Base-by-base conservation (phyloP, 1,284 basidiomycete species). In the Mixia osmundae region DNA sequence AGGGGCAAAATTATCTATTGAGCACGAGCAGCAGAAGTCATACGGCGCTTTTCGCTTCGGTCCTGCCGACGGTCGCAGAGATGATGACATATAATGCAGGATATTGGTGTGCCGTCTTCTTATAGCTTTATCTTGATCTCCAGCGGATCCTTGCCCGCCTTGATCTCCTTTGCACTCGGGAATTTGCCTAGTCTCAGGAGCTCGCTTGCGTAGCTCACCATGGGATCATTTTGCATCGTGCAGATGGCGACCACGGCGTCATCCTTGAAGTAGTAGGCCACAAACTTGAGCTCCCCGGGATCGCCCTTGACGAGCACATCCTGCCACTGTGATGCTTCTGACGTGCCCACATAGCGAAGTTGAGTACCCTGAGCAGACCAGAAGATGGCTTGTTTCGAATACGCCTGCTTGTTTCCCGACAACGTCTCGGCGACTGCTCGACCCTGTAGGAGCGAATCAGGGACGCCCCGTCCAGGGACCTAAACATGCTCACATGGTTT, bases 231-330 rank as follows among this genome's bases (percentile, higher is more conserved):
- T 27, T 54, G 52, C 53, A 60, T 61, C 63, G 71, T 74, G 1
- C 78, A 71, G 15, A 87, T 75, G 3, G 83, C 82, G 15, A 78
- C 67, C 35, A 89, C 64, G 46, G 72, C 71, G 44, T 71, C 71
- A 21, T 62, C 63, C 56, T 77, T 76, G 31, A 70, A 66, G 54
- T 87, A 83, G 58, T 77, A 85, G 0, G 77, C 73, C 30, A 76
- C 67, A 52, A 87, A 85, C 72, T 83, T 83, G 61, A 85, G 60
- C 47, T 78, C 78, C 3, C 64, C 66, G 0, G 70, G 65, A 52
- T 74, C 66, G 3, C 85, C 85, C 43, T 76, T 69, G 44, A 87
- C 65, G 50, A 73, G 67, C 21, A 76, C 58, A 42, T 77, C 72
- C 45, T 85, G 76, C 39, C 36, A 39, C 35, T 44, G 32, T 15